Base-by-base conservation (phyloP, 768 basidiomycete genomes). In the Agaricus sinodeliciosus region DNA sequence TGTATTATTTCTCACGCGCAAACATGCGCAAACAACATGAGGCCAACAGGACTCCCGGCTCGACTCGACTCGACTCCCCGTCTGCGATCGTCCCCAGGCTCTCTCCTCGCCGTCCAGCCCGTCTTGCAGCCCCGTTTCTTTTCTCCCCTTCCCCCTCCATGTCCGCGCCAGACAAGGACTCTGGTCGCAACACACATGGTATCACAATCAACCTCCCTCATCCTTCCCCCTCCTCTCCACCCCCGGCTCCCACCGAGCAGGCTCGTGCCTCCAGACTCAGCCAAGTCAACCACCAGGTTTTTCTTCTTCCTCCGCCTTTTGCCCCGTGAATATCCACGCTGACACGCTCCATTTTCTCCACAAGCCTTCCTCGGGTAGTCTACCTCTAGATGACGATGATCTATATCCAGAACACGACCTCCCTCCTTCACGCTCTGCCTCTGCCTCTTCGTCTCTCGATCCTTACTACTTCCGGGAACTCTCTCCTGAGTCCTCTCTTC, bases 381-480 rank as follows among this genome's bases (percentile, higher is more conserved):
- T 51, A 1, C n/a, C 27, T 34, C 12, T 68, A 45, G 68, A 72
- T 54, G 71, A 72, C 42, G 63, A 63, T 43, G 60, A 67, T 25
- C 61, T 69, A 45, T 61, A 63, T 59, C 65, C 68, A 53, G 79
- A 82, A 58, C 72, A 68, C 51, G 80, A 81, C 48, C 65, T 65
- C 41, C 65, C 72, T 19, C 57, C 69, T 46, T 82, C 84, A 49
- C 87, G 88, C 64, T 82, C 89, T 39, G 72, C 72, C 18, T 91
- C 90, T 26, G 76, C 86, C 47, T 82, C 85, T 43, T 90, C 89
- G 28, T 89, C 90, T 41, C 74, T 93, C 51, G 90, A 92, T 72
- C 88, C 90, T 7, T 93, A 93, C 67, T 93, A 93, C 67, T 92
- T 92, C 72, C 84, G 87, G 44, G 67, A 80, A 22, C 78, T 75